A percentile compares a stretch with the other conserved stretches of the same genome.
Evolutionary conservation across 2,329 filamentous ascomycete species (phyloP).

Genomic region (Aspergillus ibericus): DNA sequence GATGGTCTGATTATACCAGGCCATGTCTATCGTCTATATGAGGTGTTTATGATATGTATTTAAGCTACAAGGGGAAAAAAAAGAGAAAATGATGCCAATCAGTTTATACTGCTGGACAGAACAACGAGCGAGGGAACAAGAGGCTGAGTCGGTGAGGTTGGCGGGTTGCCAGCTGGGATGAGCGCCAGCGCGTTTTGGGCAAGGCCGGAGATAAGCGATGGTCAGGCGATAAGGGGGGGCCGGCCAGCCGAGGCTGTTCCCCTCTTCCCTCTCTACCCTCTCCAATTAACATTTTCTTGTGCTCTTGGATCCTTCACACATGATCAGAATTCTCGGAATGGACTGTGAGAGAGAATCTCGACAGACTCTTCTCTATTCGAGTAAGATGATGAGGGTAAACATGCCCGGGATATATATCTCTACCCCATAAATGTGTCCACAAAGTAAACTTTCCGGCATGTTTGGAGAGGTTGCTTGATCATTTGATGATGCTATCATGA

Average conservation of each 20-base stretch:
- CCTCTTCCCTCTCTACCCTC: no score
- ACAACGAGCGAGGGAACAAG: background rate
- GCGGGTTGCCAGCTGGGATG: background rate
- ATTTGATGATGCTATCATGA: no score
- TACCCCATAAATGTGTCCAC: no score
- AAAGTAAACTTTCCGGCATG: no score
- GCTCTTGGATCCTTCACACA: no score
- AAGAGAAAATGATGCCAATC: background rate
- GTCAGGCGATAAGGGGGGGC: background rate
- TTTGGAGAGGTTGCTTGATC: no score
- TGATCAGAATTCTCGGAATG: no score
- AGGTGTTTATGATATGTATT: background rate
- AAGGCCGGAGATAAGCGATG: background rate
- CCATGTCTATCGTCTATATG: conserved; percentile 22
- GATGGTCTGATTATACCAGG: conserved; percentile 36
- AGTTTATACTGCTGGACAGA: background rate
- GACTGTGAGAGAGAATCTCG: no score
- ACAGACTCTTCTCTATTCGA: no score
- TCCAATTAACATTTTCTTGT: no score
- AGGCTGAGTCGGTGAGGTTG: background rate
- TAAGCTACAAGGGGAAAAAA: background rate
- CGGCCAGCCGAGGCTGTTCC: background rate
- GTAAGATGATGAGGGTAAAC: no score
- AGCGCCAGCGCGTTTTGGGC: background rate
- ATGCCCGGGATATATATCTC: no score